Evolutionary conservation across 495 filamentous ascomycete species (phyloP), one percentile per base, ranked within the genome.

Genomic region (Apodospora peruviana): DNA sequence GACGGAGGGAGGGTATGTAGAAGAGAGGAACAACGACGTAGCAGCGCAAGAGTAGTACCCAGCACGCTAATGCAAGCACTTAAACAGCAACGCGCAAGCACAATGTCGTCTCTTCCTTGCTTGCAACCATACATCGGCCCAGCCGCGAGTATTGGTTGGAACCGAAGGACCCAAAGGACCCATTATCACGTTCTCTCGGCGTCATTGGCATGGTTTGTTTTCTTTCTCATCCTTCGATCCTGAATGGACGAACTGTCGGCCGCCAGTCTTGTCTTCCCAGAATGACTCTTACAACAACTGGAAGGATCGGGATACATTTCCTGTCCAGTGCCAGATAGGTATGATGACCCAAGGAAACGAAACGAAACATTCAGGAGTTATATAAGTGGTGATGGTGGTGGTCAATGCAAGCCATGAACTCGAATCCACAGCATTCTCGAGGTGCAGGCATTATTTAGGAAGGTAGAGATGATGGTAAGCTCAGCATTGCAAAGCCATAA

Each of bases 41-140:
- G n/a, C n/a, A n/a, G n/a, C n/a, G n/a, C n/a, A n/a, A n/a, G n/a
- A 18, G 16, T 17, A 18, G 36, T 17, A 38, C 14, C 39, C n/a
- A 18, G 2, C 27, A 42, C 43, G 45, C 51, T 55, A 56, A 60
- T 60, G 58, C 58, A 58, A 60, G 55, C 58, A 60, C 58, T 60
- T 47, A 19, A 60, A 34, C 42, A 48, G 32, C 32, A 9, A 18
- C 37, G 37, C 12, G 21, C 22, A 29, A 19, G 43, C 21, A 21
- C 36, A 8, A 34, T 38, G 22, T 37, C 10, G 29, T 19, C 5
- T 7, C 2, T 37, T 39, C 29, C 37, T 16, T 40, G 37, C 9
- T 17, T 17, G 27, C 7, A 14, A 32, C 7, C 14, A 32, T 32
- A 32, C 27, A 39, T 50, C 47, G 24, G 37, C 11, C 37, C 37